Conservation (phyloP, 495 filamentous ascomycete genomes). For the Daldinia childiae region DNA sequence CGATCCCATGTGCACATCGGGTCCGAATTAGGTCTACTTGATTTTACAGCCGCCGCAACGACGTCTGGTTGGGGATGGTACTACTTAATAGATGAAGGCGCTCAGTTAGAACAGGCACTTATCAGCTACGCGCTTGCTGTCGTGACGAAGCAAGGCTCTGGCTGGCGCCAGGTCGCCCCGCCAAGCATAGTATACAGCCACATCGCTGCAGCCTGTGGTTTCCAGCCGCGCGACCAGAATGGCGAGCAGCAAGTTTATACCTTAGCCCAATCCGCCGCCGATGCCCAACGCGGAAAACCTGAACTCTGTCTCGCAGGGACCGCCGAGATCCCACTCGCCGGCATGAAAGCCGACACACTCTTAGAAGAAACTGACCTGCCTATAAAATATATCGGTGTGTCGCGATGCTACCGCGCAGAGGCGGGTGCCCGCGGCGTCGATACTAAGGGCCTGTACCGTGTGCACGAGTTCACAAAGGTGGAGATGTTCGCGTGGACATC, state of each 20-base stretch:
- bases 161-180: constrained; percentile 80
- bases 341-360: constrained; percentile 80
- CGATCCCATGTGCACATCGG: constrained; percentile 87
- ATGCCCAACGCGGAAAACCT: constrained; percentile 68
- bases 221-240: constrained; percentile 89
- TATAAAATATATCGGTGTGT: constrained; percentile 80
- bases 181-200: constrained; percentile 93
- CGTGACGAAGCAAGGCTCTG: constrained; percentile 65
- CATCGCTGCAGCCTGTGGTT: constrained; percentile 89
- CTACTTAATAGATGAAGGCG: constrained; percentile 87
- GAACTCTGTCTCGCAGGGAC: constrained; percentile 81
- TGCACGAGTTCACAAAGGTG: constrained; percentile 99
- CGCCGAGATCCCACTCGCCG: constrained; percentile 93
- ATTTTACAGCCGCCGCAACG: constrained; percentile 80
- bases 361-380: constrained; percentile 73
- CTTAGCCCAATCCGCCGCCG: constrained; percentile 68
- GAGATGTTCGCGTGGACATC: constrained; percentile 92
- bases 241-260: constrained; percentile 91
- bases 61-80: constrained; percentile 98
- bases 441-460: constrained; percentile 93
- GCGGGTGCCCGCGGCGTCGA: constrained; percentile 88
- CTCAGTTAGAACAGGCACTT: constrained; percentile 90
- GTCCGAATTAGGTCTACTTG: constrained; percentile 77
- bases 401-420: constrained; percentile 92
- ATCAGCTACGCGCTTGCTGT: constrained; percentile 82